A percentile compares a stretch with the other conserved stretches of the same genome.
Conservation (phyloP, 1,284 basidiomycete species). For the Ganoderma lingzhi region DNA sequence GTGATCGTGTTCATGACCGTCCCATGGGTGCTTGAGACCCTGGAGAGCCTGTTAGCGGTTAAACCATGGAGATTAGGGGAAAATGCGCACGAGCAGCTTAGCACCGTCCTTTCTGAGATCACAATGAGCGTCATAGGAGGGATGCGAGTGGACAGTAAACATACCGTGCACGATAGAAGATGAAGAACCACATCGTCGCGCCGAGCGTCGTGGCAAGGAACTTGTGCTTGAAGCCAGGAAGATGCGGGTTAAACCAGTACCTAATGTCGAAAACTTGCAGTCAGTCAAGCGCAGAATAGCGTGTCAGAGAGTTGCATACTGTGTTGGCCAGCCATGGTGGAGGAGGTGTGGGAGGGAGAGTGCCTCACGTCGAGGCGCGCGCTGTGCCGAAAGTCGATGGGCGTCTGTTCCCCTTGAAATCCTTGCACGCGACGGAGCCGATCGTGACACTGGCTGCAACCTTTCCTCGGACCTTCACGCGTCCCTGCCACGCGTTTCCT, state of each 20-base stretch:
- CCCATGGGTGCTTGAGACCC: conserved; percentile 66
- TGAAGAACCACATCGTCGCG: conserved; percentile 97
- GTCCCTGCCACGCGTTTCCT: conserved; percentile 12
- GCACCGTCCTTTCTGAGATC: conserved; percentile 70
- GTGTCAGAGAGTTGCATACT: conserved; percentile 33
- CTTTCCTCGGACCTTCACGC: conserved; percentile 14
- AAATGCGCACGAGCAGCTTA: conserved; percentile 67
- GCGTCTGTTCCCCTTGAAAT: conserved; percentile 23
- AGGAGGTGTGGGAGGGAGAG: conserved; percentile 33
- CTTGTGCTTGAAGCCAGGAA: conserved; percentile 79
- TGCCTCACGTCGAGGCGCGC: conserved; percentile 22
- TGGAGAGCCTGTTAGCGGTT: conserved; percentile 32
- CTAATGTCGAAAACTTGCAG: conserved; percentile 12
- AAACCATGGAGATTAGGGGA: neutral
- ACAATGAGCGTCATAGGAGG: conserved; percentile 4
- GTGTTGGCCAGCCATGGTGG: conserved; percentile 47
- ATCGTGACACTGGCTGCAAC: neutral
- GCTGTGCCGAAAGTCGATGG: conserved; percentile 19
- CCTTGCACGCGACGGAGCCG: conserved; percentile 18
- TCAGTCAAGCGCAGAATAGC: conserved; percentile 23
- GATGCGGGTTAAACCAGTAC: conserved; percentile 83
- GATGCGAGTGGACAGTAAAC: conserved; percentile 41
- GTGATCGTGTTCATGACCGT: conserved; percentile 65
- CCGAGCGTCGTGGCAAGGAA: conserved; percentile 87
- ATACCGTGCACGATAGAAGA: conserved; percentile 93